These are phyloP conservation scores for Aspergillus phoenicis DNA, from an alignment of 2,329 filamentous ascomycete genomes.

Conservation along the genomic window DNA sequence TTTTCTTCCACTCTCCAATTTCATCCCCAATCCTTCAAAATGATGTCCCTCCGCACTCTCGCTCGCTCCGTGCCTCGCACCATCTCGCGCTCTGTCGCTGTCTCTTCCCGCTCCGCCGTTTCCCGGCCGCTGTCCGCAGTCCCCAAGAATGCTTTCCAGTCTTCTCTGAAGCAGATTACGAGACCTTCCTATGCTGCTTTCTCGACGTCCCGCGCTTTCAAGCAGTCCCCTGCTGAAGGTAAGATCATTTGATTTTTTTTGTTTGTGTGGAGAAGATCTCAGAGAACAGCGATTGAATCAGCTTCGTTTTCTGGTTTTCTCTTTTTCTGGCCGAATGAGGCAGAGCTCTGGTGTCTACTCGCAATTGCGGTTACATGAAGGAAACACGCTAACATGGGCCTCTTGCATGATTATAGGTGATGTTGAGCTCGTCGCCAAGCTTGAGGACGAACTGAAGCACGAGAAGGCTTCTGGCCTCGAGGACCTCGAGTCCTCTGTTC, in stretches of 20 bases:
- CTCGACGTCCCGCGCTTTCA: constrained; percentile 47
- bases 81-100: constrained; percentile 59
- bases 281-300: not conserved
- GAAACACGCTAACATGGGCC: not conserved
- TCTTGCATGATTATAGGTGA: constrained; percentile 54
- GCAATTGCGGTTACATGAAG: not conserved
- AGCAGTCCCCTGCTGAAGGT: constrained; percentile 52
- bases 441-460: constrained; percentile 79
- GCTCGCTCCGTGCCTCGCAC: constrained; percentile 69
- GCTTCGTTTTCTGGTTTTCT: not conserved
- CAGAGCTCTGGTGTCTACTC: not conserved
- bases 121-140: constrained; percentile 52
- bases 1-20: constrained; percentile 17
- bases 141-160: constrained; percentile 54
- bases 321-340: not conserved
- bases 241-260: constrained; percentile 18
- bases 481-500: constrained; percentile 73
- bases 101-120: constrained; percentile 50
- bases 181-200: constrained; percentile 49
- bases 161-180: constrained; percentile 50
- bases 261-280: not conserved
- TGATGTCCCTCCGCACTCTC: constrained; percentile 70
- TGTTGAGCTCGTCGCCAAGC: constrained; percentile 80
- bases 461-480: constrained; percentile 79
- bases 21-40: constrained; percentile 39